Conservation (phyloP, 805 yeast species). For the Ogataea glucozyma region DNA sequence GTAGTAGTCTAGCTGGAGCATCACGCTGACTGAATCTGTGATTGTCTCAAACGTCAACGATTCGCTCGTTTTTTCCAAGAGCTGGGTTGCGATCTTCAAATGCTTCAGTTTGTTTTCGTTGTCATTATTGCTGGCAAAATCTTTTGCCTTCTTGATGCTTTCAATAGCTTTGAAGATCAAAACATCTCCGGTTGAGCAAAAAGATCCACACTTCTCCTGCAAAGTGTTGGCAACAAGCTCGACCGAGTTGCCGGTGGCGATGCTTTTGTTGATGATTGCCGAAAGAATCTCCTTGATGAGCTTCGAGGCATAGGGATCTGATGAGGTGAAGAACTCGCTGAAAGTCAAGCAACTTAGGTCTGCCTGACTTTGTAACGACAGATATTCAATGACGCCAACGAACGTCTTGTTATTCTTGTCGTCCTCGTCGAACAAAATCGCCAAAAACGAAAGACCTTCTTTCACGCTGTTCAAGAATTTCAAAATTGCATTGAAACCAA, state of each 20-base stretch:
- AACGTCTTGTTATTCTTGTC: constrained; percentile 43
- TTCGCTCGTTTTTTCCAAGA: constrained; percentile 79
- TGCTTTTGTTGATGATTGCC: constrained; percentile 84
- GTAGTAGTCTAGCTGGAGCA: constrained; percentile 74
- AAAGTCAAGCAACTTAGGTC: constrained; percentile 68
- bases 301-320: constrained; percentile 52
- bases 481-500: constrained; percentile 77
- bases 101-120: constrained; percentile 65
- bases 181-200: constrained; percentile 92
- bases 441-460: constrained; percentile 86
- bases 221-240: constrained; percentile 84
- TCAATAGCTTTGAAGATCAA: constrained; percentile 92
- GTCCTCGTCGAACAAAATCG: constrained; percentile 76
- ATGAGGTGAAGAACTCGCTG: constrained; percentile 76
- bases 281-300: constrained; percentile 84
- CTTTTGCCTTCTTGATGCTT: constrained; percentile 82
- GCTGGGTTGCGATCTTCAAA: constrained; percentile 68
- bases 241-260: constrained; percentile 88
- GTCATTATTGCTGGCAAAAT: constrained; percentile 68
- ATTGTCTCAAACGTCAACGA: constrained; percentile 76
- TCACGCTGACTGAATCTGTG: constrained; percentile 75
- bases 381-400: constrained; percentile 66
- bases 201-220: constrained; percentile 92
- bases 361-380: constrained; percentile 66
- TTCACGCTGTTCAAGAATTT: constrained; percentile 75